Base-by-base conservation (phyloP, 2,329 filamentous ascomycete genomes). In the Pezicula radicicola region DNA sequence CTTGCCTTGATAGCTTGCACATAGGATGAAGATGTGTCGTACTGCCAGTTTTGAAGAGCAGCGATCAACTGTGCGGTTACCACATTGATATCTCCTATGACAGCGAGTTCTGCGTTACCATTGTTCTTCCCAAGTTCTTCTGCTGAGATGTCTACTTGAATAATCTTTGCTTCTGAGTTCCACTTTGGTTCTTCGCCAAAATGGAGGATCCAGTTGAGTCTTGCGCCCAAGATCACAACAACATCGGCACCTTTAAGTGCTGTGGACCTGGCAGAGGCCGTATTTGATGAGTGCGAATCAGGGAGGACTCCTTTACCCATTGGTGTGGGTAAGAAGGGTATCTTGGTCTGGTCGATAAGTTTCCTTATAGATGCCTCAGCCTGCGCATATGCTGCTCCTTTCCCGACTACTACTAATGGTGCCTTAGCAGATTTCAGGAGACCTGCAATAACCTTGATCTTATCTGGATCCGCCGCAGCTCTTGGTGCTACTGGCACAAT, bases 261-360 rank as follows among this genome's bases (percentile, higher is more conserved):
- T 15, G 75, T 70, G 41, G 77, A 79, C 50, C 80, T 72, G 4
- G 79, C 78, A 44, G 78, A 75, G 2, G 79, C 77, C 15, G 70
- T 70, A 59, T 83, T 82, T 46, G 73, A 67, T 1, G 72, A 69
- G 60, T 80, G 76, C 0, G 75, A 79, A 56, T 82, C 79, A 9
- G 79, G 70, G 1, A 82, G 58, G 6, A 83, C 71, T 19, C 80
- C 80, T 60, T 83, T 83, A 4, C 79, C 80, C 77, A 82, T 83
- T 1, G 79, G 80, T 1, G 78, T 80, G 0, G 79, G 78, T 6
- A 83, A 67, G 60, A 83, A 83, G 0, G 78, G 79, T 10, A 83
- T 68, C 25, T 72, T 67, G 9, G 75, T 76, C 56, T 66, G 61
- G 43, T 78, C 64, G 21, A 81, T 68, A 27, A 82, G 63, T 12